Percentiles rank a stretch among this genome's conserved stretches.
phyloP scores from a whole-genome alignment of 345 rosid species.

The Pistacia integerrima region DNA sequence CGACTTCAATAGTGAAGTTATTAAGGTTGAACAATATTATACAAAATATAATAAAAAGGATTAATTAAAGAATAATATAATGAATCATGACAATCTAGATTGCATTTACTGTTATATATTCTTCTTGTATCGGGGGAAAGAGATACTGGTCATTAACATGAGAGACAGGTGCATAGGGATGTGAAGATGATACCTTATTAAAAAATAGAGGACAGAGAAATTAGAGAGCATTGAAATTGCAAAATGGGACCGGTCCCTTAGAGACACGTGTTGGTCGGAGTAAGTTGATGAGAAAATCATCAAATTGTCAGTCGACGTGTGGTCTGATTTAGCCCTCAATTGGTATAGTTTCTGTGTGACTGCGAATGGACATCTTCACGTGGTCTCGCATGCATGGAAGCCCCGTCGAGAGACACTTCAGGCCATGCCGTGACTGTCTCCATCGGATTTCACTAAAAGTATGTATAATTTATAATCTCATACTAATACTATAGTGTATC shows the following conservation, averaged over 20 bases:
- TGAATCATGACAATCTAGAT: background rate
- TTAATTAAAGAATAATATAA: no score
- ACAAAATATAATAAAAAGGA: no score
- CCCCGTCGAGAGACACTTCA: slow-evolving; percentile 1
- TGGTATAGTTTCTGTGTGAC: slow-evolving; percentile 13
- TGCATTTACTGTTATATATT: no score
- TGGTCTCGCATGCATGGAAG: background rate
- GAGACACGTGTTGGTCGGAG: slow-evolving; percentile 63
- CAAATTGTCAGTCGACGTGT: slow-evolving; percentile 17
- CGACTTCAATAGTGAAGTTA: no score
- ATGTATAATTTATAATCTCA: no score
- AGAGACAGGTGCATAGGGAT: slow-evolving; percentile 2
- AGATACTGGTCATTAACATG: background rate
- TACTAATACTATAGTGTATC: no score
- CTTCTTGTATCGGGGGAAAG: background rate
- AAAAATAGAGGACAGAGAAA: background rate
- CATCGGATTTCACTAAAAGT: no score
- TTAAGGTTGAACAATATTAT: no score
- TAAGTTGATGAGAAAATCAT: background rate
- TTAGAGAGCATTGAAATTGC: background rate
- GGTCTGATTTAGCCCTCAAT: background rate
- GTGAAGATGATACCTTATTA: background rate
- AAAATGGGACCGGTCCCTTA: slow-evolving; percentile 32
- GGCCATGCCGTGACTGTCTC: background rate
- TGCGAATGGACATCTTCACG: slow-evolving; percentile 35